Evolutionary conservation across 2,329 filamentous ascomycete genomes (phyloP), one percentile per base, ranked within the genome.

Genomic region (Fusarium tjaetaba): DNA sequence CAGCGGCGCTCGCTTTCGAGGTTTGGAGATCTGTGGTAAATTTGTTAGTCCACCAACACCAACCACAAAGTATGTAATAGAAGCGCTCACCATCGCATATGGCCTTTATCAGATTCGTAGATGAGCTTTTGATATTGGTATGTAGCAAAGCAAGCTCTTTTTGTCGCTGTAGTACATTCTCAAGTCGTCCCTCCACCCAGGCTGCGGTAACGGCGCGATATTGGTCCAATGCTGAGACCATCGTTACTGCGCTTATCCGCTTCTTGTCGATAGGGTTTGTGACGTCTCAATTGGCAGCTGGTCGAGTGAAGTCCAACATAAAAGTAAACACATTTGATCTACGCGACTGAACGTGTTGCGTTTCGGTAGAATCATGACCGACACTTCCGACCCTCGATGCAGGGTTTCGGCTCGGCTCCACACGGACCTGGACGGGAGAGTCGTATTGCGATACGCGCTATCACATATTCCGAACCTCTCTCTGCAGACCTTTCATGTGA

Each of bases 191-290:
- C 8, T 65, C 62, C 0, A 39, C 26, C 62, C 46, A 65, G 0
- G 62, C 57, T 24, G 46, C 46, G 9, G 15, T 52, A 15, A 62
- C 22, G 11, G 38, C 41, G 18, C 14, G n/a, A 62, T 60, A 60
- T 34, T 45, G 48, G 4, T 62, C 39, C 16, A 46, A 32, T 34
- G 22, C 46, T n/a, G 82, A 45, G 91, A 88, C 75, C 91, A 91
- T n/a, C 90, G 90, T 0, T 26, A 4, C 28, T 5, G n/a, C n/a
- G 26, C 13, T 42, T 3, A 4, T 61, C 4, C 10, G 15, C 4
- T 11, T 24, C n/a, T 28, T 36, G 30, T 20, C 3, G 10, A 26
- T 34, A 24, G 13, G 7, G 18, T 13, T 36, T 11, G 5, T 16
- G 13, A n/a, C 20, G 1, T 2, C 11, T 24, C 8, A 18, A 13